These are phyloP conservation scores for Yarrowia osloensis DNA, from an alignment of 805 yeast species.

Conservation along the genomic window DNA sequence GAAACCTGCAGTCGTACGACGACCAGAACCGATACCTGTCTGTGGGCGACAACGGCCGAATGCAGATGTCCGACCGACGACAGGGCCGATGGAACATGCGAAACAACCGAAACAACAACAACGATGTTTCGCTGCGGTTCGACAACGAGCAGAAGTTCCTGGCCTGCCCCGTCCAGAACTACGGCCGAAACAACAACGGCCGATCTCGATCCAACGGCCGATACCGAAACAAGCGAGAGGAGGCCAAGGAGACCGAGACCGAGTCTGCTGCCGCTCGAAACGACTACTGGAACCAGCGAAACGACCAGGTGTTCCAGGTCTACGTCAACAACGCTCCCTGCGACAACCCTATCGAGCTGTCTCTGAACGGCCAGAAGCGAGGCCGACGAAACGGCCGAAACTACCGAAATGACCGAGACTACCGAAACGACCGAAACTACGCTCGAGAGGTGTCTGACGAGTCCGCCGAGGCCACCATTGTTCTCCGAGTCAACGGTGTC, in stretches of 20 bases:
- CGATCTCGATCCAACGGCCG: not conserved
- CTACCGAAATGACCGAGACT: not conserved
- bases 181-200: not conserved
- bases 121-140: conserved; percentile 1
- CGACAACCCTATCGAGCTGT: conserved; percentile 10
- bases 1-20: not conserved
- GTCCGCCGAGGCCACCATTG: not conserved
- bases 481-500: conserved; percentile 8
- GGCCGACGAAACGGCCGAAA: conserved; percentile 1
- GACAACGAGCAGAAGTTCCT: not conserved
- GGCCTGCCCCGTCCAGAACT: conserved; percentile 21
- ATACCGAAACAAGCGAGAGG: conserved; percentile 1
- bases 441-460: not conserved
- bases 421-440: not conserved
- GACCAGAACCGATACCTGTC: not conserved
- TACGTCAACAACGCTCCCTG: conserved; percentile 21
- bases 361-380: conserved; percentile 6
- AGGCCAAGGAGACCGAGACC: not conserved
- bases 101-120: not conserved
- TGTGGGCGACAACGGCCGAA: not conserved
- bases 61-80: conserved; percentile 7
- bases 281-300: not conserved
- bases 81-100: not conserved
- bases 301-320: conserved; percentile 10
- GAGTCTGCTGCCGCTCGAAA: not conserved